A percentile compares a stretch with the other conserved stretches of the same genome.
phyloP scores from a whole-genome alignment of 257 asterid genomes.

The Salvia splendens region DNA sequence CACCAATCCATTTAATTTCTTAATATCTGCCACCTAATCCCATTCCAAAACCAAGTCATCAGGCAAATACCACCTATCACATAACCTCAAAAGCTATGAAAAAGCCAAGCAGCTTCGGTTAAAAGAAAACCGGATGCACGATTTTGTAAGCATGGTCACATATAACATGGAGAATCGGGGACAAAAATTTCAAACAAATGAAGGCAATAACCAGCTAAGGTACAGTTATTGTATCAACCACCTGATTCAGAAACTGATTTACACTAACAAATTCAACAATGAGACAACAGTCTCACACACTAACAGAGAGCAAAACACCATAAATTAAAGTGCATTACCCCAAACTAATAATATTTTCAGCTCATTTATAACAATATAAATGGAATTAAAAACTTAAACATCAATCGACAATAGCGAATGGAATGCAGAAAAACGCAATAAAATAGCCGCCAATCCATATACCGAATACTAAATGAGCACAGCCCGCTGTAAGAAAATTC shows the following conservation, averaged over 20 bases:
- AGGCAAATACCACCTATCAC: slow-evolving; percentile 4
- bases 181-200: slow-evolving; percentile 1
- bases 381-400: neutral
- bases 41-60: slow-evolving; percentile 28
- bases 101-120: slow-evolving; percentile 14
- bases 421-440: slow-evolving; percentile 10
- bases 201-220: neutral
- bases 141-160: neutral
- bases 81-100: neutral
- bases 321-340: too few relatives aligned
- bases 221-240: neutral
- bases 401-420: neutral
- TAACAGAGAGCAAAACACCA: neutral
- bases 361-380: neutral
- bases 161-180: neutral
- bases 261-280: neutral
- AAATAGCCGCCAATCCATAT: neutral
- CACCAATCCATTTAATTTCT: slow-evolving; percentile 77
- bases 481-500: neutral
- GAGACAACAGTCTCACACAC: neutral
- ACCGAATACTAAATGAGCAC: slow-evolving; percentile 13
- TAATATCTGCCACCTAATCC: slow-evolving; percentile 77
- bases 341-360: neutral
- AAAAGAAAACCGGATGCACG: neutral
- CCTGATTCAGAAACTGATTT: neutral